Percentiles rank a stretch among this genome's conserved stretches.
These are phyloP conservation scores for Moniliophthora roreri DNA, from an alignment of 1,284 basidiomycete species.

Conservation along the genomic window DNA sequence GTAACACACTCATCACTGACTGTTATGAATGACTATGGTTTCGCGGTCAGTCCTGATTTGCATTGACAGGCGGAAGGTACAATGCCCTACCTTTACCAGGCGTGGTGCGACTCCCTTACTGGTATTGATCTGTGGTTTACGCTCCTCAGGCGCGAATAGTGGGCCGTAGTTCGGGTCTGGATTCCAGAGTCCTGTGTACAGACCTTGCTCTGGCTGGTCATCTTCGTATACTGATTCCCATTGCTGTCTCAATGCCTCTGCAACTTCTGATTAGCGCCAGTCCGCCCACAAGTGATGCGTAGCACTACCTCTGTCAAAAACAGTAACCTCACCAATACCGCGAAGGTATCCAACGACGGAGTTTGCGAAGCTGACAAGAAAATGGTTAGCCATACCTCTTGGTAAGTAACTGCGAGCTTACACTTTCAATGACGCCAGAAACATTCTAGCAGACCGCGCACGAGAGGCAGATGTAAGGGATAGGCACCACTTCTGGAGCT, in stretches of 20 bases:
- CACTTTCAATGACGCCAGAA: constrained; percentile 45
- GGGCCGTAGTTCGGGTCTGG: too few relatives aligned
- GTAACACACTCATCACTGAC: constrained; percentile 43
- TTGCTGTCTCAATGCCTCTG: background rate
- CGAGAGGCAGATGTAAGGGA: constrained; percentile 52
- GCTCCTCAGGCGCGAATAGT: too few relatives aligned
- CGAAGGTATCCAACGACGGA: background rate
- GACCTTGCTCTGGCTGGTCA: background rate
- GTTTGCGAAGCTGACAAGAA: background rate
- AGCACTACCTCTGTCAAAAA: background rate
- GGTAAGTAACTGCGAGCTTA: constrained; percentile 38
- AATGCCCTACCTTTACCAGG: background rate
- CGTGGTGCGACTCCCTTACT: background rate
- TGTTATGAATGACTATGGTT: constrained; percentile 43
- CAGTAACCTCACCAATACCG: constrained; percentile 1
- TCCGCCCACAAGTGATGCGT: background rate
- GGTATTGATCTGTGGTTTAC: background rate
- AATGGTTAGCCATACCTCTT: background rate
- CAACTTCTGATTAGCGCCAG: background rate
- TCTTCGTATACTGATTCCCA: background rate
- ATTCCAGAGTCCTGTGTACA: too few relatives aligned
- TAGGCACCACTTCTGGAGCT: constrained; percentile 59
- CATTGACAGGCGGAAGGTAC: background rate
- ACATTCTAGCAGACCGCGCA: constrained; percentile 49
- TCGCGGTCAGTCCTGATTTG: constrained; percentile 1